A percentile compares a stretch with the other conserved stretches of the same genome.
phyloP scores from a whole-genome alignment of 495 filamentous ascomycete genomes.

The Amorphotheca resinae region DNA sequence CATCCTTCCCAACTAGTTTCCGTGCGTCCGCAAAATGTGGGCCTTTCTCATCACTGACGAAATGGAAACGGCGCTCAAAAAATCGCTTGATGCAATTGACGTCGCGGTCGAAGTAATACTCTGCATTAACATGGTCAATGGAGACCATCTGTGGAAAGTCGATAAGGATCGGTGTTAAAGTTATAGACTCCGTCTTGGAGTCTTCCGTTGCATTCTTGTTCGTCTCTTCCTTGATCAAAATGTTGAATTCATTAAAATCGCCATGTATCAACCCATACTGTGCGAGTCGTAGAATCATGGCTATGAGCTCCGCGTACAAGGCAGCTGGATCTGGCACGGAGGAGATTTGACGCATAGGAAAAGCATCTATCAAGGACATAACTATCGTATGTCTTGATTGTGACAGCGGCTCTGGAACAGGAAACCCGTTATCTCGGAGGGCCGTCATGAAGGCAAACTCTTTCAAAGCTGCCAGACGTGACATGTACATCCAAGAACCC shows the following conservation, averaged over 20 bases:
- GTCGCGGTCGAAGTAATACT: slow-evolving; percentile 92
- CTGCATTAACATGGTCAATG: slow-evolving; percentile 84
- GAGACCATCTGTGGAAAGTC: slow-evolving; percentile 98
- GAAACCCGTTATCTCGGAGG: slow-evolving; percentile 68
- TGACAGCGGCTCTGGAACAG: slow-evolving; percentile 73
- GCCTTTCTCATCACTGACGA: slow-evolving; percentile 66
- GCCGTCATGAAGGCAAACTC: slow-evolving; percentile 90
- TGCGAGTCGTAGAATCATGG: slow-evolving; percentile 75
- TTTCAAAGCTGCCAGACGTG: slow-evolving; percentile 77
- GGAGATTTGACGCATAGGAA: slow-evolving; percentile 76
- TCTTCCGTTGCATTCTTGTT: slow-evolving; percentile 13
- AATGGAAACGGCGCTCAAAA: slow-evolving; percentile 81
- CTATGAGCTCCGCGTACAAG: slow-evolving; percentile 81
- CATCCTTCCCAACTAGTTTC: slow-evolving; percentile 54
- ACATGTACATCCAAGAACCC: slow-evolving; percentile 96
- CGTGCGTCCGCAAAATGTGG: slow-evolving; percentile 76
- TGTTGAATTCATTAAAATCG: slow-evolving; percentile 99
- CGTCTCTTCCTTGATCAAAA: slow-evolving; percentile 69
- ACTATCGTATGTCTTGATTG: slow-evolving; percentile 91
- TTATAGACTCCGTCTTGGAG: slow-evolving; percentile 21
- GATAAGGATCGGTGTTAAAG: slow-evolving; percentile 63
- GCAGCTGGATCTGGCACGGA: slow-evolving; percentile 62
- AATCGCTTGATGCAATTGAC: slow-evolving; percentile 89
- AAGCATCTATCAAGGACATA: slow-evolving; percentile 83
- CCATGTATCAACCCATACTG: slow-evolving; percentile 86